Percentiles rank a stretch among this genome's conserved stretches.
These are phyloP conservation scores for Thuidium tamariscinum DNA, from an alignment of 225 moss, liverwort and hornwort species.

Conservation along the genomic window DNA sequence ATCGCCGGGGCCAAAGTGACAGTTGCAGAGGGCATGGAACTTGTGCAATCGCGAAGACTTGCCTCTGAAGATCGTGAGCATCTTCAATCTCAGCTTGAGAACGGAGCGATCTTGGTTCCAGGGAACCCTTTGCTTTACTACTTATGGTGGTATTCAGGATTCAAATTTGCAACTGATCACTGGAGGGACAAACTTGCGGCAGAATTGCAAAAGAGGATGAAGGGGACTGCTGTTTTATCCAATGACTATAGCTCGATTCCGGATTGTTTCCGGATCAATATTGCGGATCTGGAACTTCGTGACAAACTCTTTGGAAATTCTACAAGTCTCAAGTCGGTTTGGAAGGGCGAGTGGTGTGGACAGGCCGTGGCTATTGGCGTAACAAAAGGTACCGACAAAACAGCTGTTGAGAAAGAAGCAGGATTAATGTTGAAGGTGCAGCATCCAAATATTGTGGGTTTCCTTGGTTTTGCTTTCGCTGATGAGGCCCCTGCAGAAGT, in stretches of 20 bases:
- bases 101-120: not conserved
- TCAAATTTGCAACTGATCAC: not conserved
- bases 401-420: not conserved
- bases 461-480: not conserved
- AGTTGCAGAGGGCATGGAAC: not conserved
- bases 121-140: not conserved
- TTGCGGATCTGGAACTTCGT: not conserved
- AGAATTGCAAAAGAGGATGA: not conserved
- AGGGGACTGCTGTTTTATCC: not conserved
- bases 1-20: no score
- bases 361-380: not conserved
- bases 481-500: not conserved
- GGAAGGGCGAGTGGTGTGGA: not conserved
- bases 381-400: not conserved
- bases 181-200: not conserved
- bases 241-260: not conserved
- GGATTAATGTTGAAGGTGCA: not conserved
- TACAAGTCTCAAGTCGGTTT: not conserved
- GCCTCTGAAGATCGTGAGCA: not conserved
- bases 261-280: not conserved
- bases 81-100: not conserved
- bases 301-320: rapidly evolving
- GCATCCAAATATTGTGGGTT: not conserved
- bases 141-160: not conserved
- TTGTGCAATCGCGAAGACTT: not conserved